Base-by-base conservation (phyloP, 2,329 filamentous ascomycete species). In the Cladophialophora bantiana region DNA sequence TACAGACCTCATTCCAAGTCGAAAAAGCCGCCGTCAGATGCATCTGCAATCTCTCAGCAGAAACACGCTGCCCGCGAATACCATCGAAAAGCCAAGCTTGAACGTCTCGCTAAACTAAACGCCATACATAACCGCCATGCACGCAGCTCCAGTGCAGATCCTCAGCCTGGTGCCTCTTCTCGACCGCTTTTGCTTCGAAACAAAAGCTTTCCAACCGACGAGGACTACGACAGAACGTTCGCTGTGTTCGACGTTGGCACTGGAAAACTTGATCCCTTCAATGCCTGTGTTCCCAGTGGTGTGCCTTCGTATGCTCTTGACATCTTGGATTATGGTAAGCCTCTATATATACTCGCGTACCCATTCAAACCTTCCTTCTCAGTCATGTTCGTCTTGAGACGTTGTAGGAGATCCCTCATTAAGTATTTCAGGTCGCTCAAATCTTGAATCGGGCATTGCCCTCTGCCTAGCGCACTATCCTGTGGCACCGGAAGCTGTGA, bases 11-110 rank as follows among this genome's bases (percentile, higher is more conserved):
- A 56, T 6, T 61, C 55, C 18, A 53, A 40, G 26, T 40, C 55
- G 32, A 32, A 38, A 10, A 40, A 48, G 34, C 31, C 64, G 26
- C 34, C 20, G 20, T 50, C 42, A 2, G 45, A 62, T 20, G 42
- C 42, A 26, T 53, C 38, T 18, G 50, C 31, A 12, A 64, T 69
- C 3, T 64, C 67, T n/a, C 67, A 66, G 52, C 67, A 66, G 42
- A 66, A 64, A 48, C 67, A 69, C 55, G 67, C 67, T 42, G 67
- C 64, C 26, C 59, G 64, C 2, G 67, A 69, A 42, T 66, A 66
- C 52, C 67, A 69, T 34, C 42, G 67, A 50, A 66, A 65, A 26
- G 60, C 52, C 53, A 69, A 69, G 52, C 55, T 61, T 26, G 48
- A 64, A 50, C 54, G 64, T 35, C 50, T 59, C 34, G 64, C 64